Evolutionary conservation across 345 rosid genomes (phyloP), one percentile per base, ranked within the genome.

Genomic region (Salix suchowensis): DNA sequence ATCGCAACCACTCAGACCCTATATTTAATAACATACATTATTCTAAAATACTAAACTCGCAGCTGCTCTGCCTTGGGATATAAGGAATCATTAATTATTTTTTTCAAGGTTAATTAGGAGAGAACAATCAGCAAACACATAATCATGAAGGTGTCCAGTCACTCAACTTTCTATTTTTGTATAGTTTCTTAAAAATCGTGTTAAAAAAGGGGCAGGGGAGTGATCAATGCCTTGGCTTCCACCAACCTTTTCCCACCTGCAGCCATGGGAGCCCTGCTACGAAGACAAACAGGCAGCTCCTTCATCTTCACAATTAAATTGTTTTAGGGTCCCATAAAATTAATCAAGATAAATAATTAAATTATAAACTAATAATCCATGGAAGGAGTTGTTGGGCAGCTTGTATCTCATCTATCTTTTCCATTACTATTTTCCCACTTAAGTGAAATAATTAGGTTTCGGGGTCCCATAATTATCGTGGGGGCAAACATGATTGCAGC

Each of bases 391-490:
- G 58, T 50, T 50, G 55, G n/a, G n/a, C 9, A 50, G 1, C 0
- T 18, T 50, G 55, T 5, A 1, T 50, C 15, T 11, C 15, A 12
- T 44, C 2, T 2, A 12, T 44, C 15, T 44, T 0, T 4, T 4
- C 36, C 36, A 32, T 32, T 4, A 34, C 36, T 34, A 34, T 34
- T 34, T 34, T 0, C 36, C 61, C 24, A n/a, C 44, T 40, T 3
- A 0, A 55, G 26, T n/a, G 62, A 55, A 76, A 76, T 76, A 68
- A 76, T 76, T 76, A 73, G 42, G 32, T 40, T 26, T 19, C 14
- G 1, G 61, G 73, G 73, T 40, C 73, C 78, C 78, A 52, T 3
- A 37, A 37, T n/a, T 36, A 21, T 37, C 18, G 72, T 13, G 26
- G 39, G 39, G 19, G 34, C 39, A 5, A 3, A 39, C 39, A 24